These are phyloP conservation scores for Clonostachys solani DNA, from an alignment of 2,329 filamentous ascomycete genomes.

Conservation along the genomic window DNA sequence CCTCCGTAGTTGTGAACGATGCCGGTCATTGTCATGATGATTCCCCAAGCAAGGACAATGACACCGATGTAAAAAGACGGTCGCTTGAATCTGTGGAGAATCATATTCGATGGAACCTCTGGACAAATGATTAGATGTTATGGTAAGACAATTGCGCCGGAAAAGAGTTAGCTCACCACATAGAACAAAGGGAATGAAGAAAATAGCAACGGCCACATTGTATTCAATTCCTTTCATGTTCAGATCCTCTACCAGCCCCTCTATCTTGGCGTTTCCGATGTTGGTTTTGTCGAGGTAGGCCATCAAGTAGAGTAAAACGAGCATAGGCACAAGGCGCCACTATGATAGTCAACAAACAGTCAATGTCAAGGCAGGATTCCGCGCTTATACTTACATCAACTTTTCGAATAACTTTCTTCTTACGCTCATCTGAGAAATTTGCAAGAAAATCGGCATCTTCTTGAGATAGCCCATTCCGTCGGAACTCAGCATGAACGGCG, in stretches of 20 bases:
- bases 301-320: conserved; percentile 23
- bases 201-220: conserved; percentile 18
- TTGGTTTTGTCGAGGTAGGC: conserved; percentile 31
- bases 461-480: conserved; percentile 6
- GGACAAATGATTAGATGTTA: background rate
- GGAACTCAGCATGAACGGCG: conserved; percentile 13
- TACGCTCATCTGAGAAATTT: conserved; percentile 18
- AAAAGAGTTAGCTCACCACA: conserved; percentile 13
- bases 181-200: conserved; percentile 46
- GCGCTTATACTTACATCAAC: conserved; percentile 13
- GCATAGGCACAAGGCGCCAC: conserved; percentile 18
- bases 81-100: conserved; percentile 26
- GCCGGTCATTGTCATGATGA: conserved; percentile 29
- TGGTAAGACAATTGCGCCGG: conserved; percentile 1
- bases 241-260: conserved; percentile 21
- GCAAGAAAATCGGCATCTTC: conserved; percentile 23
- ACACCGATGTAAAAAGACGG: conserved; percentile 34
- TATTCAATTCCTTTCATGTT: conserved; percentile 51
- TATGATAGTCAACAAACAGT: conserved; percentile 2
- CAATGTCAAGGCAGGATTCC: background rate
- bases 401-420: conserved; percentile 20
- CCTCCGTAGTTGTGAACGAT: conserved; percentile 30
- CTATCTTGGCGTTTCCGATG: conserved; percentile 45
- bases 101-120: conserved; percentile 28
- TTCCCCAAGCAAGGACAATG: conserved; percentile 25